These are phyloP conservation scores for Russula griseocarnosa DNA, from an alignment of 768 basidiomycete genomes.

Conservation along the genomic window DNA sequence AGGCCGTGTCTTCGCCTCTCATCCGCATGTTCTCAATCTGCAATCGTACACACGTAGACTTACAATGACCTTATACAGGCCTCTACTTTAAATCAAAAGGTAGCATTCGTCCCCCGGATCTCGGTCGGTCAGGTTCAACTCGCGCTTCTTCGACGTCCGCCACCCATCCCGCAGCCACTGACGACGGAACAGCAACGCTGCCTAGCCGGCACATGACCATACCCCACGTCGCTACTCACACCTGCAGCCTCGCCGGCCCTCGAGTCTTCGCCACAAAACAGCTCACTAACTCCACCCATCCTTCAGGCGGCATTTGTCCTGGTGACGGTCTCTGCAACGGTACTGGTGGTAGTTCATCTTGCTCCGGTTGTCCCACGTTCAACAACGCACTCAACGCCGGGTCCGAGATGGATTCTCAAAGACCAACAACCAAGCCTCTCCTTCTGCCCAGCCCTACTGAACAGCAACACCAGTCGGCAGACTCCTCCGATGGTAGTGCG, in stretches of 20 bases:
- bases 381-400: constrained; percentile 69
- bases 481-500: constrained; percentile 21
- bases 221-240: constrained; percentile 37
- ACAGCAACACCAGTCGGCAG: constrained; percentile 20
- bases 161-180: constrained; percentile 33
- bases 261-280: constrained; percentile 30
- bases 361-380: constrained; percentile 93
- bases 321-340: constrained; percentile 98
- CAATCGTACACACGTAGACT: constrained; percentile 22
- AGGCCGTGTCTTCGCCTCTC: constrained; percentile 21
- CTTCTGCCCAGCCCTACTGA: constrained; percentile 30
- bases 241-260: constrained; percentile 36
- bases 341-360: constrained; percentile 88
- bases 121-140: constrained; percentile 36
- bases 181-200: constrained; percentile 34
- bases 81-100: constrained; percentile 83
- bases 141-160: constrained; percentile 26
- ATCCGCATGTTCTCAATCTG: constrained; percentile 25
- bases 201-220: constrained; percentile 31
- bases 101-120: constrained; percentile 65
- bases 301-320: constrained; percentile 75
- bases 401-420: constrained; percentile 37
- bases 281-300: constrained; percentile 23
- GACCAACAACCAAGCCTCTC: constrained; percentile 30
- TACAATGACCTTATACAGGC: constrained; percentile 43